Evolutionary conservation across 371 early-diverging fungal species (phyloP).

Genomic region (Rhizopus stolonifer): DNA sequence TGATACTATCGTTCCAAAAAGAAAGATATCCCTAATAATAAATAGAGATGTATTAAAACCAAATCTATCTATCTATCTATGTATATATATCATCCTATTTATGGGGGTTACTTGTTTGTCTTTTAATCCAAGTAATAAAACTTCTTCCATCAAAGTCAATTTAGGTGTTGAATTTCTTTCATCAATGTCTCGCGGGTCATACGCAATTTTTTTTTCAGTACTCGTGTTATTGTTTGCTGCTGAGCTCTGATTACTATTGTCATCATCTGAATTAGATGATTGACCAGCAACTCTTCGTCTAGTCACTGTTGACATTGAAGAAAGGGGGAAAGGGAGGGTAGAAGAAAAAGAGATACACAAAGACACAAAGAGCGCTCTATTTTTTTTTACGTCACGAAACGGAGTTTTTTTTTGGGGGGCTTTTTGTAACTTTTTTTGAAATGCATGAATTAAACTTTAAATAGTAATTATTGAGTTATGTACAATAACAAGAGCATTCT

Average conservation of each 20-base stretch:
- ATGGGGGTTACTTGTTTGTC: conserved; percentile 76
- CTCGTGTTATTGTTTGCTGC: conserved; percentile 13
- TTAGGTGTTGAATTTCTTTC: conserved; percentile 67
- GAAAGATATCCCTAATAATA: conserved; percentile 83
- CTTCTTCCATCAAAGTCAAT: conserved; percentile 93
- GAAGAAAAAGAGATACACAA: background rate
- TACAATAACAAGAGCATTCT: background rate
- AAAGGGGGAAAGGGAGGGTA: background rate
- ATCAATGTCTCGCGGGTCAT: conserved; percentile 54
- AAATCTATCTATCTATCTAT: no score
- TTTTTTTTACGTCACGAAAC: conserved; percentile 2
- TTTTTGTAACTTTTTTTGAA: background rate
- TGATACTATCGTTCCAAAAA: conserved; percentile 98
- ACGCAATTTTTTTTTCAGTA: conserved; percentile 44
- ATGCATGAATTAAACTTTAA: conserved; percentile 12
- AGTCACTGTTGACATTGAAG: conserved; percentile 40
- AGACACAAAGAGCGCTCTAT: background rate
- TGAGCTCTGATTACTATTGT: conserved; percentile 7
- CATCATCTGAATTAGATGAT: conserved; percentile 29
- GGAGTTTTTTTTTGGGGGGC: background rate
- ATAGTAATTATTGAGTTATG: conserved; percentile 5
- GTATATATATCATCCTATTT: no score
- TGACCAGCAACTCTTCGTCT: conserved; percentile 42
- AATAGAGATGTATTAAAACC: background rate
- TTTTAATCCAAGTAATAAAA: conserved; percentile 90